Percentiles rank a stretch among this genome's conserved stretches.
Evolutionary conservation across 1,139 yeast genomes (phyloP).

Genomic region (Suhomyces guaymorum): DNA sequence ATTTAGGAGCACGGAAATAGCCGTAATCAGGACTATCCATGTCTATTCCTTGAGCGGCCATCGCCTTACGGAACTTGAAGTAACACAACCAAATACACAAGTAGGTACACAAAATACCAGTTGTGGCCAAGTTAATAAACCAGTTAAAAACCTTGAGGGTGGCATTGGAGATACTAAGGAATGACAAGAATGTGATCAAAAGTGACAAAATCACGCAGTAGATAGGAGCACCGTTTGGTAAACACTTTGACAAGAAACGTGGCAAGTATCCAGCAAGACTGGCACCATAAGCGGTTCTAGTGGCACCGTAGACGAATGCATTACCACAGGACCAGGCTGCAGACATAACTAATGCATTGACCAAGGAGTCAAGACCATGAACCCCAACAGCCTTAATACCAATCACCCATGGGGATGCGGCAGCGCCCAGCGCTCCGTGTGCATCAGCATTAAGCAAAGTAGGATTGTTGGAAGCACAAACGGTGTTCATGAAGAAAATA

Average conservation of each 20-base stretch:
- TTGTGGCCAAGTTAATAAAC: conserved; percentile 47
- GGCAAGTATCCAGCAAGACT: conserved; percentile 42
- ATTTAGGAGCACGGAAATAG: conserved; percentile 29
- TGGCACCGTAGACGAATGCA: conserved; percentile 37
- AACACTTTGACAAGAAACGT: conserved; percentile 33
- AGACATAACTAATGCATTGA: conserved; percentile 36
- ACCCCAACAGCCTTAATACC: conserved; percentile 40
- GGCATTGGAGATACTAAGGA: conserved; percentile 29
- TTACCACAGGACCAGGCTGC: conserved; percentile 45
- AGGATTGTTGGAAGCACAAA: conserved; percentile 38
- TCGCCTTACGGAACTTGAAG: conserved; percentile 38
- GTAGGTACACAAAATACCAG: conserved; percentile 56
- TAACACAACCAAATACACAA: conserved; percentile 51
- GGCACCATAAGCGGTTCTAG: conserved; percentile 38
- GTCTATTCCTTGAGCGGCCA: conserved; percentile 34
- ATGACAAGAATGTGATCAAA: conserved; percentile 29
- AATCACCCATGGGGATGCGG: conserved; percentile 44
- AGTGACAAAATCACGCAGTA: conserved; percentile 30
- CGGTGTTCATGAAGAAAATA: conserved; percentile 36
- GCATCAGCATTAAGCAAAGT: conserved; percentile 27
- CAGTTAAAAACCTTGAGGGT: conserved; percentile 38
- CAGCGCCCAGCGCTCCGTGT: conserved; percentile 32
- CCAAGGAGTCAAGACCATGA: conserved; percentile 36
- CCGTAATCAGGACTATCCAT: conserved; percentile 24
- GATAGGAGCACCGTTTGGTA: conserved; percentile 38